Evolutionary conservation across 139 green algal species (phyloP).

Genomic region (Zygnema cylindricum): DNA sequence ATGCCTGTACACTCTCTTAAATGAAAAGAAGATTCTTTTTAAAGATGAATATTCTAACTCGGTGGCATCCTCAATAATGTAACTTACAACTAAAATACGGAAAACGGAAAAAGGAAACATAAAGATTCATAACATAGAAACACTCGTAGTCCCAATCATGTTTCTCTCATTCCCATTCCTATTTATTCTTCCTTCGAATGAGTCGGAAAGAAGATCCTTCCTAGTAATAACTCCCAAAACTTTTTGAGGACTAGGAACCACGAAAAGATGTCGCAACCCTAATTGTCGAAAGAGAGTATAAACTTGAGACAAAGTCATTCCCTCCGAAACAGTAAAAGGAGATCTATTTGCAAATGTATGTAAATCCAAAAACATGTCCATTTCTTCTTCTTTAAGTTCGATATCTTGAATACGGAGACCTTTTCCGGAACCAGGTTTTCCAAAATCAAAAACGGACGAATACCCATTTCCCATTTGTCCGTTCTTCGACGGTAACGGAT

Average conservation of each 20-base stretch:
- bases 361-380: conserved; percentile 59
- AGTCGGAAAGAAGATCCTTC: conserved; percentile 81
- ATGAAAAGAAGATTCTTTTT: too few species aligned
- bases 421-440: conserved; percentile 58
- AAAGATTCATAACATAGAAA: neutral
- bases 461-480: neutral
- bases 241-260: conserved; percentile 76
- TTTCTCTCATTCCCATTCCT: neutral
- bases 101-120: too few species aligned
- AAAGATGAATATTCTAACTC: too few species aligned
- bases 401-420: conserved; percentile 52
- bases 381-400: conserved; percentile 43
- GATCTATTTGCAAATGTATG: conserved; percentile 52
- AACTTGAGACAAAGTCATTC: conserved; percentile 64
- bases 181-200: conserved; percentile 13
- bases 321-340: conserved; percentile 43
- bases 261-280: conserved; percentile 89
- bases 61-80: too few species aligned
- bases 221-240: conserved; percentile 91
- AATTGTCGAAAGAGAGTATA: conserved; percentile 84
- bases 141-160: neutral
- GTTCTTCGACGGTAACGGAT: neutral
- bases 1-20: too few species aligned
- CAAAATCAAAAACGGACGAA: conserved; percentile 49
- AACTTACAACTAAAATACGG: too few species aligned